phyloP scores from a whole-genome alignment of 306 rosid species.

The Malus orientalis region DNA sequence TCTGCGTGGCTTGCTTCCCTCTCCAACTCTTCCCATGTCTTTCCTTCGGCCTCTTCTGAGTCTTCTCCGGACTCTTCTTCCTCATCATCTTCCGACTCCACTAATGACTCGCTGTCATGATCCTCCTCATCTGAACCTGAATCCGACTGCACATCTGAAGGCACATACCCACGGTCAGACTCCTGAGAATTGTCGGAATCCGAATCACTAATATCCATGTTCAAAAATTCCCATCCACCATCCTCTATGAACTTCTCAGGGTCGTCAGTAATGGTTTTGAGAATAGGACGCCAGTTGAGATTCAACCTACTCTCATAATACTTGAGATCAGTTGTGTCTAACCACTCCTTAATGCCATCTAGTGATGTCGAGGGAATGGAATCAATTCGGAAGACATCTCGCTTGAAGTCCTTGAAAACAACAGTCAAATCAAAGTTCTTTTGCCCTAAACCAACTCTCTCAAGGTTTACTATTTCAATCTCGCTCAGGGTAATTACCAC shows the following conservation, averaged over 20 bases:
- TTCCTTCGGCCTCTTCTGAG: slow-evolving; percentile 31
- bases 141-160: slow-evolving; percentile 33
- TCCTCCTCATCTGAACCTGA: slow-evolving; percentile 28
- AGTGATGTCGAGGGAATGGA: slow-evolving; percentile 33
- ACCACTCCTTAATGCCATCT: slow-evolving; percentile 35
- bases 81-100: slow-evolving; percentile 31
- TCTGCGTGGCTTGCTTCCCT: slow-evolving; percentile 36
- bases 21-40: slow-evolving; percentile 34
- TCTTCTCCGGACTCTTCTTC: slow-evolving; percentile 20
- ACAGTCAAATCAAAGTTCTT: slow-evolving; percentile 29
- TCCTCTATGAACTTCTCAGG: slow-evolving; percentile 34
- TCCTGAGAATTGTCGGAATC: slow-evolving; percentile 32
- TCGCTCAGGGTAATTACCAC: slow-evolving; percentile 31
- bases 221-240: slow-evolving; percentile 34
- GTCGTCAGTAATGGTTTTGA: slow-evolving; percentile 29
- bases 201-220: slow-evolving; percentile 33
- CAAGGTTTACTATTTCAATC: slow-evolving; percentile 32
- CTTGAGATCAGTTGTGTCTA: slow-evolving; percentile 31
- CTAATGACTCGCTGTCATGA: slow-evolving; percentile 28
- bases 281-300: slow-evolving; percentile 34
- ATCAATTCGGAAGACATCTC: slow-evolving; percentile 29
- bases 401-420: slow-evolving; percentile 33
- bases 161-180: slow-evolving; percentile 33
- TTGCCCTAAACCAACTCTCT: slow-evolving; percentile 36
- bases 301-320: slow-evolving; percentile 34